Base-by-base conservation (phyloP, 306 rosid species). In the Malus asiatica region DNA sequence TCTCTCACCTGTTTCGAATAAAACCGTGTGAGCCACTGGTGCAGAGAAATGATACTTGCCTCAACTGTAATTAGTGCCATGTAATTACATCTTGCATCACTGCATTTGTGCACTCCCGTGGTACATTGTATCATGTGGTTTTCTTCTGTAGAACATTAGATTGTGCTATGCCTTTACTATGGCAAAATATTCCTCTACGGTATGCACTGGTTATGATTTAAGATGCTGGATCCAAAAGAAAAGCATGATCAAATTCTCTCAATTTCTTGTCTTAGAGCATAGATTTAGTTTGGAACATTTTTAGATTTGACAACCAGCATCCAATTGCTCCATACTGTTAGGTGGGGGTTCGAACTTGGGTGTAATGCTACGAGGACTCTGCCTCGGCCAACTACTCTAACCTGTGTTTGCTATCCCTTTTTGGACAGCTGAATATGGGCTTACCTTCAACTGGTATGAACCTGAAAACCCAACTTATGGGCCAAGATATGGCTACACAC, bases 81-180 rank as follows among this genome's bases (percentile, higher is more conserved):
- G 15, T 40, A 75, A 23, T 66, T 75, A 86, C 95, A 83, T 79
- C 82, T 80, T 91, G 89, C 88, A 75, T 79, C 70, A 11, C 79
- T 79, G 91, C 90, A 80, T 48, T 85, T 67, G 84, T 82, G 88
- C 86, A 44, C 80, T 72, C 48, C 51, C 3, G 20, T 1, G 70
- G 44, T 67, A 61, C 89, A 52, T 74, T 92, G 92, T 88, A 92
- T 79, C 74, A 83, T 76, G 68, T 86, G 87, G 61, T 77, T 81
- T 71, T 55, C 58, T 69, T 68, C 11, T 16, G 19, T 64, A 18
- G 32, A 70, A 40, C 48, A 57, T 58, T 51, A 82, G 76, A 74
- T 83, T 72, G 70, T 86, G 75, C 19, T 63, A 73, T 61, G 23
- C 32, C 18, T 33, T 42, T 4, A 12, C 29, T 48, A 35, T 23